A percentile compares a stretch with the other conserved stretches of the same genome.
These are phyloP conservation scores for Populus nigra DNA, from an alignment of 345 rosid species.

Conservation along the genomic window DNA sequence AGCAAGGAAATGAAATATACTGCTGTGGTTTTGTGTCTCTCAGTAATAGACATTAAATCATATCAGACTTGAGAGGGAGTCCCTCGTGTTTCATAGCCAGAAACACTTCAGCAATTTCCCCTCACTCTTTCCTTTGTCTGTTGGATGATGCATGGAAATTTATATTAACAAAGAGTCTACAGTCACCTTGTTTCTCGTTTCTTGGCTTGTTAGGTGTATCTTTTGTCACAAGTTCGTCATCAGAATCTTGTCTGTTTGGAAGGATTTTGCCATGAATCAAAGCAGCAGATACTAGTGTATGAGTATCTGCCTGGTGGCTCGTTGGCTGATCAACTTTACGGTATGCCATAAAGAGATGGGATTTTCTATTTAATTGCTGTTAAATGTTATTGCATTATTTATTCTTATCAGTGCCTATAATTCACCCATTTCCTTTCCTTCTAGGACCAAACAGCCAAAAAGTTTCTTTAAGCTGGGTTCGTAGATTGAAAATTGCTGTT, in stretches of 20 bases:
- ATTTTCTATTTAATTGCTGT: neutral
- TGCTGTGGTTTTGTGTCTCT: too few species aligned
- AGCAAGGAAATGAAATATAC: too few species aligned
- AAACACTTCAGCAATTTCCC: too few species aligned
- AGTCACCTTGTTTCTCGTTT: neutral
- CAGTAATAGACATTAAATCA: too few species aligned
- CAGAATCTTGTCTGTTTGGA: slow-evolving; percentile 84
- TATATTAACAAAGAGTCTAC: neutral
- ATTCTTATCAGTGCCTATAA: neutral
- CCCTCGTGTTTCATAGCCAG: too few species aligned
- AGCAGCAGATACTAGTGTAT: slow-evolving; percentile 82
- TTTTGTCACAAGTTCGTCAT: slow-evolving; percentile 72
- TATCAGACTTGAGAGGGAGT: too few species aligned
- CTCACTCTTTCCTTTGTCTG: neutral
- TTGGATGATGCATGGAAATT: neutral
- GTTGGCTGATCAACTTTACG: slow-evolving; percentile 76
- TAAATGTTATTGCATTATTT: neutral
- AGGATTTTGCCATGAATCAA: slow-evolving; percentile 81
- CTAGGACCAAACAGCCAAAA: slow-evolving; percentile 58
- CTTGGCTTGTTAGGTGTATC: slow-evolving; percentile 49
- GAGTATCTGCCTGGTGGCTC: slow-evolving; percentile 89
- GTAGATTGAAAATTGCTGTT: slow-evolving; percentile 81
- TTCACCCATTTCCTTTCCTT: neutral
- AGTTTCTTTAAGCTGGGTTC: slow-evolving; percentile 75
- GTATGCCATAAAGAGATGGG: slow-evolving; percentile 29